Evolutionary conservation across 768 basidiomycete genomes (phyloP), one percentile per base, ranked within the genome.

Genomic region (Daedaleopsis nitida): DNA sequence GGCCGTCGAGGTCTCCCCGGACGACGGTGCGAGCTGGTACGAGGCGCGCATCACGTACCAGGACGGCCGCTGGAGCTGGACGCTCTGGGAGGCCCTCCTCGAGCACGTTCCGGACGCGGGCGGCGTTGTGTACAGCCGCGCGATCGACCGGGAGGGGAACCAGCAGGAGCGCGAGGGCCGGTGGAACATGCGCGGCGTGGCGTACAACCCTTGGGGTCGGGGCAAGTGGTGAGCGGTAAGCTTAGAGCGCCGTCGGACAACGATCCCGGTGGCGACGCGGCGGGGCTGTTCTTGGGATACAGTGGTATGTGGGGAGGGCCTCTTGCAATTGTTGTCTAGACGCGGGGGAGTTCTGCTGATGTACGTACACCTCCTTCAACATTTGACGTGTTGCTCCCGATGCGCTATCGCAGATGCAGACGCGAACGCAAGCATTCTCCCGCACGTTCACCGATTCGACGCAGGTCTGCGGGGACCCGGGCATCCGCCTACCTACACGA

Each of bases 101-200:
- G 70, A 73, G 8, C 27, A 49, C 32, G 71, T 75, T 48, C 68
- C 69, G 5, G 34, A 42, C 2, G 57, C 55, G 17, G 27, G 27
- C 27, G 65, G 66, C 11, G 67, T 60, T 17, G 72, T 76, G 24
- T 67, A 72, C 51, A 83, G 83, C 57, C 80, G 86, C 5, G 88
- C 86, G 1, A 75, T 72, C 24, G 86, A 88, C 71, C 69, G 69
- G 9, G 71, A 68, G 21, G 86, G 83, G 5, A 72, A 44, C 62
- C 65, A 47, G 12, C 89, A 91, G 69, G 76, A 75, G 0, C 72
- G 73, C 42, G 78, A 81, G 6, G 79, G 78, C 2, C 65, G 70
- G 14, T 91, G 89, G 89, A 91, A 89, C 68, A 67, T 89, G 66
- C 75, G 88, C 45, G 88, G 89, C 1, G 85, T 90, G 7, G 86